Base-by-base conservation (phyloP, 2,329 filamentous ascomycete genomes). In the Ramichloridium luteum region DNA sequence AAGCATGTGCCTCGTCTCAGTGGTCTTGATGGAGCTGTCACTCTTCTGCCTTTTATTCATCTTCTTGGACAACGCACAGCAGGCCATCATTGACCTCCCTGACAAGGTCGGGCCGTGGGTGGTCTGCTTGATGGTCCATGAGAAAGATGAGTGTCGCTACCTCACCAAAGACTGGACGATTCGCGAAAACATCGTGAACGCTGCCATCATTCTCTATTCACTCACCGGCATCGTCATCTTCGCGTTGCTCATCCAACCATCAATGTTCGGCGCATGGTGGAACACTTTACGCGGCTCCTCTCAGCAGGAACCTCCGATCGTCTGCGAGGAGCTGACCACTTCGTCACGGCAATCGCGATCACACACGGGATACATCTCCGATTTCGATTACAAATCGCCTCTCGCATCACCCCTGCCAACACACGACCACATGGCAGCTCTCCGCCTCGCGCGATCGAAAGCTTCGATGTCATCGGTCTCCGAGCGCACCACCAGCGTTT, bases 141-240 rank as follows among this genome's bases (percentile, higher is more conserved):
- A 23, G 8, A 23, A 23, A n/a, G 8, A 8, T n/a, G 8, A 23
- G 20, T 23, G 20, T n/a, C 8, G 8, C 8, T n/a, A 23, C 20
- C 20, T 23, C 8, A 23, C n/a, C 8, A n/a, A n/a, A 8, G 20
- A n/a, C 20, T 8, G 8, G 8, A 23, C n/a, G 8, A n/a, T 23
- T 8, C 20, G 20, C 8, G 20, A 23, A n/a, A 8, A 8, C 20
- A 8, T 23, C 20, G 8, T n/a, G 8, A n/a, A 23, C 20, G 20
- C 20, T 8, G 20, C 20, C 20, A 23, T 23, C 20, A 23, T 23
- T n/a, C 20, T 23, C 8, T 23, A 8, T 23, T 23, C 20, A n/a
- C 20, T 23, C 20, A n/a, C n/a, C 8, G 20, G 20, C 20, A 23
- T 23, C 20, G 20, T 23, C 20, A n/a, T 23, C 20, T 23, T 23